Percentiles rank a stretch among this genome's conserved stretches.
Conservation (phyloP, 2,329 filamentous ascomycete genomes). For the Cryoendolithus antarcticus region DNA sequence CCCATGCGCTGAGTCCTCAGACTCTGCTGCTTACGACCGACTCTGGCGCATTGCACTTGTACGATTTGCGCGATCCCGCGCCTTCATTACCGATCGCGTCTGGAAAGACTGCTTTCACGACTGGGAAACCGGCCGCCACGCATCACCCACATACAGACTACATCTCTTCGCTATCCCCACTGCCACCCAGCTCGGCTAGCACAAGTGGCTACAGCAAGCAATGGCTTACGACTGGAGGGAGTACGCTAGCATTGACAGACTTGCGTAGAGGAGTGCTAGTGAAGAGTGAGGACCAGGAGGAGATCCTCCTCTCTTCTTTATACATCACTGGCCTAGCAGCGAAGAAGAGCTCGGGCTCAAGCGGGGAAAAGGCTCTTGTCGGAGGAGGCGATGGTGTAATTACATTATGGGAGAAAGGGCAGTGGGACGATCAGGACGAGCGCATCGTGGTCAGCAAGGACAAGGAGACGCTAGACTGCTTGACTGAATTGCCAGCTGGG, state of each 20-base stretch:
- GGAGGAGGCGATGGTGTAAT: conserved; percentile 70
- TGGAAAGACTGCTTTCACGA: conserved; percentile 32
- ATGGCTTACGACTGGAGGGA: conserved; percentile 87
- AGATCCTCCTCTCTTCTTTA: conserved; percentile 72
- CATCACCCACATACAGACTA: conserved; percentile 87
- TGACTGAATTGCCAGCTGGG: conserved; percentile 58
- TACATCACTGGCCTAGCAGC: conserved; percentile 67
- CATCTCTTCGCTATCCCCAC: conserved; percentile 72
- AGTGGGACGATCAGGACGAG: conserved; percentile 93
- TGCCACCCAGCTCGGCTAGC: conserved; percentile 45
- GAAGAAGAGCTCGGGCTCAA: conserved; percentile 47
- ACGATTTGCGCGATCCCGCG: conserved; percentile 57
- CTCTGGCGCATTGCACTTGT: conserved; percentile 75
- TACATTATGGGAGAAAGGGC: conserved; percentile 85
- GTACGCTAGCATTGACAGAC: conserved; percentile 82
- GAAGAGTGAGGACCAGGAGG: conserved; percentile 86
- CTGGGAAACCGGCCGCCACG: conserved; percentile 59
- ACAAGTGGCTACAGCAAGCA: conserved; percentile 87
- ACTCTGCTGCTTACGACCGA: conserved; percentile 83
- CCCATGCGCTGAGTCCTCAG: conserved; percentile 77
- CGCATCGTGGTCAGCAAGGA: conserved; percentile 60
- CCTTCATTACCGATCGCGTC: conserved; percentile 26
- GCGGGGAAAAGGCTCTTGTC: conserved; percentile 64
- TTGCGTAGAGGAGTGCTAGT: conserved; percentile 74
- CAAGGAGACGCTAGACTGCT: conserved; percentile 65